phyloP scores from a whole-genome alignment of 352 stramenopile genomes.

The Pilasporangium apinafurcum region DNA sequence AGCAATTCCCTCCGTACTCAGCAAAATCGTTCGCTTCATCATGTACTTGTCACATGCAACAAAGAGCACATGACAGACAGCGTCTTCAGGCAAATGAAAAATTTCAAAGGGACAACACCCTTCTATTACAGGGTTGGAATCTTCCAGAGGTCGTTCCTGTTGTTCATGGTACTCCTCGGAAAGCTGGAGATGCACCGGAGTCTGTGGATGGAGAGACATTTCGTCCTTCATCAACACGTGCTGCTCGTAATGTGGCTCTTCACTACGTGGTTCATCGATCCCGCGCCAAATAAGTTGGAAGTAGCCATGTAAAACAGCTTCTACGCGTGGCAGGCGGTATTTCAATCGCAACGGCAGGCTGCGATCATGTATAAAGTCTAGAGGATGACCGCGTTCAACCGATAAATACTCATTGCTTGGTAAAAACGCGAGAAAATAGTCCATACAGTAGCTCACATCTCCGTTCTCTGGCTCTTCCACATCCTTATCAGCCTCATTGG shows the following conservation, averaged over 20 bases:
- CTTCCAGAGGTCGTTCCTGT: constrained; percentile 12
- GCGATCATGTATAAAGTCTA: constrained; percentile 35
- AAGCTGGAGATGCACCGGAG: background rate
- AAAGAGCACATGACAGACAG: constrained; percentile 52
- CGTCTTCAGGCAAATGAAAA: constrained; percentile 27
- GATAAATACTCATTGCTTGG: no score
- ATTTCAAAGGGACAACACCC: constrained; percentile 39
- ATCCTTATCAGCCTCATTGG: no score
- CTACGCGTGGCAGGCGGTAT: constrained; percentile 32
- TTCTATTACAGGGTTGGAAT: constrained; percentile 16
- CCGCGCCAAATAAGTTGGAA: constrained; percentile 63
- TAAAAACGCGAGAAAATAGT: constrained; percentile 38
- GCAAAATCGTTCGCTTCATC: constrained; percentile 47
- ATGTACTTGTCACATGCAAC: constrained; percentile 50
- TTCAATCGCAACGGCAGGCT: constrained; percentile 25
- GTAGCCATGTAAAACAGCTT: constrained; percentile 46
- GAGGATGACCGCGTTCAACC: no score
- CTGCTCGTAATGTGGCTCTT: constrained; percentile 44
- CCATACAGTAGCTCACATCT: no score
- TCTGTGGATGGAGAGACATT: constrained; percentile 21
- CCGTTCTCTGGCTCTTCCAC: no score
- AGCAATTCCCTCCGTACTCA: constrained; percentile 45
- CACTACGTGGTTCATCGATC: constrained; percentile 31
- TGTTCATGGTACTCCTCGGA: constrained; percentile 2
- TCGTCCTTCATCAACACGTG: constrained; percentile 37